Conservation (phyloP, 345 rosid species). For the Laguncularia racemosa region DNA sequence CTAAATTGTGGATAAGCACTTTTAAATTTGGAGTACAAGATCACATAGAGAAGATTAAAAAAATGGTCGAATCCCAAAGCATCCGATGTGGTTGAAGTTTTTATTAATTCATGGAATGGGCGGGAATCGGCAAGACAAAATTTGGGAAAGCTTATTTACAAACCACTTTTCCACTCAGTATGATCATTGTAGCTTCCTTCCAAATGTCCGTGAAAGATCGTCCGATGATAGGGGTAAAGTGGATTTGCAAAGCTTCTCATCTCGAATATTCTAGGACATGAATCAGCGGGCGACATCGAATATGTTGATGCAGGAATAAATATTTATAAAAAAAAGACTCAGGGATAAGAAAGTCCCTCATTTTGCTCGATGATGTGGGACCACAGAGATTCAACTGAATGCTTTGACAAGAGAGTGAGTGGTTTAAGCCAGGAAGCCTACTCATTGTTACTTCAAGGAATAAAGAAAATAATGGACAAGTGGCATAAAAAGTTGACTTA, state of each 20-base stretch:
- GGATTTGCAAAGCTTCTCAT: background rate
- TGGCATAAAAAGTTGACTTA: no score
- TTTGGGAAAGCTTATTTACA: background rate
- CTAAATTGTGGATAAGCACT: no score
- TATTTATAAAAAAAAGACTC: background rate
- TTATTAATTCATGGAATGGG: no score
- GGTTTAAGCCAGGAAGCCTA: background rate
- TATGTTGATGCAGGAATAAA: background rate
- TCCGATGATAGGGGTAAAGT: no score
- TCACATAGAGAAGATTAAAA: no score
- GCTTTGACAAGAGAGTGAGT: background rate
- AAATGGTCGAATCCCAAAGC: no score
- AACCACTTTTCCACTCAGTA: background rate
- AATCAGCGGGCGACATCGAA: background rate
- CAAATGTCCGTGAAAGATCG: no score
- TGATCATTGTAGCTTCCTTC: no score
- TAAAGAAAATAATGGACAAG: background rate
- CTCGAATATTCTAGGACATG: background rate
- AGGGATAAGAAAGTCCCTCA: background rate
- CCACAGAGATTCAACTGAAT: background rate
- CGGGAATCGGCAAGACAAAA: background rate
- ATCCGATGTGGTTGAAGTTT: no score
- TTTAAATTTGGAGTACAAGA: no score
- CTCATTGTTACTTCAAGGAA: background rate
- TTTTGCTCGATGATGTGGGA: background rate